These are phyloP conservation scores for Monosporascus sp. DNA, from an alignment of 2,329 filamentous ascomycete species.

Conservation along the genomic window DNA sequence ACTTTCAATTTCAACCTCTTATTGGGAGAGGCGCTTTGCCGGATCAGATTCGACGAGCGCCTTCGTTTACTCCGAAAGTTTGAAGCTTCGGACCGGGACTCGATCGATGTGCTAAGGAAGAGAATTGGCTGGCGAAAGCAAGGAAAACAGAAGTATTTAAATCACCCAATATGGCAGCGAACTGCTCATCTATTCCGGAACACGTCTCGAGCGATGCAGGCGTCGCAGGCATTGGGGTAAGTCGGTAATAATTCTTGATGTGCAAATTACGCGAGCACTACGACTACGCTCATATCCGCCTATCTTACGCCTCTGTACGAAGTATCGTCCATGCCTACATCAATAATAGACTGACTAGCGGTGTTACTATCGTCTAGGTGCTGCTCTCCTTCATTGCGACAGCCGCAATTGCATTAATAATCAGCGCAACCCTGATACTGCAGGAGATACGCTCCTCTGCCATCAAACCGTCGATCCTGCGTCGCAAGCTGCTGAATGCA, in stretches of 20 bases:
- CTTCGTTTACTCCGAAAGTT: too few species aligned
- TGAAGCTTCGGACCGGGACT: too few species aligned
- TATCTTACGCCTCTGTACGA: neutral
- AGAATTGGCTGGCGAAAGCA: too few species aligned
- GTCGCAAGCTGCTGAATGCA: constrained; percentile 58
- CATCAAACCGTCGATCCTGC: constrained; percentile 45
- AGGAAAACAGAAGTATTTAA: too few species aligned
- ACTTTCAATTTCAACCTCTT: too few species aligned
- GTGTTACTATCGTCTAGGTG: constrained; percentile 33
- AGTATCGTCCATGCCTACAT: too few species aligned
- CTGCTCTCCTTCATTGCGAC: constrained; percentile 64
- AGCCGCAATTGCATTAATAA: constrained; percentile 49
- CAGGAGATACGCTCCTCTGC: constrained; percentile 38
- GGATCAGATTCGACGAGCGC: too few species aligned
- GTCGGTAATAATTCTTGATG: constrained; percentile 10
- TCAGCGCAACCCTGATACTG: constrained; percentile 52
- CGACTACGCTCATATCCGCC: neutral
- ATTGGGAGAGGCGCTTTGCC: too few species aligned
- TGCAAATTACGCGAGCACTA: too few species aligned
- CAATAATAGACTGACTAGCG: too few species aligned
- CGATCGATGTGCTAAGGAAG: too few species aligned
- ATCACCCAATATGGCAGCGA: constrained; percentile 12
- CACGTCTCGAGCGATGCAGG: constrained; percentile 40
- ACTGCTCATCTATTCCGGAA: constrained; percentile 35
- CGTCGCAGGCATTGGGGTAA: constrained; percentile 46